These are phyloP conservation scores for Allium sativum DNA, from an alignment of 106 monocot species.

Conservation along the genomic window DNA sequence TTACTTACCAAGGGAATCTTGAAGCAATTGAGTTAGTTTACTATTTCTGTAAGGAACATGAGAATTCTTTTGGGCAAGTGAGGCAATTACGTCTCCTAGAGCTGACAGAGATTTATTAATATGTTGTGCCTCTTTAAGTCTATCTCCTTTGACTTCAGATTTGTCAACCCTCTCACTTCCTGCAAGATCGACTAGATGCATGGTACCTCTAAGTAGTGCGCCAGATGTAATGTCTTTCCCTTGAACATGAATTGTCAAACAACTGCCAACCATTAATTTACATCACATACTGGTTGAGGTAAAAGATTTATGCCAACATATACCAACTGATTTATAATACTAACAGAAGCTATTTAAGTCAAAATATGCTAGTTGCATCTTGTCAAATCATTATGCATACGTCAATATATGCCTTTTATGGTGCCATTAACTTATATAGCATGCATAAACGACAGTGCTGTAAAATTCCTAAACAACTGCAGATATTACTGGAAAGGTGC, in stretches of 20 bases:
- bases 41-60: constrained; percentile 99
- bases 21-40: constrained; percentile 91
- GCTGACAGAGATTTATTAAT: constrained; percentile 98
- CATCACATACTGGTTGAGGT: background rate
- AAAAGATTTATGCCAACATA: background rate
- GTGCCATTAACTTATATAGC: too few species aligned
- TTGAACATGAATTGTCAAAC: constrained; percentile 90
- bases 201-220: constrained; percentile 48
- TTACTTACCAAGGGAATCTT: constrained; percentile 87
- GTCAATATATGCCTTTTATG: background rate
- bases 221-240: constrained; percentile 72
- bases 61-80: constrained; percentile 77
- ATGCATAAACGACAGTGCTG: too few species aligned
- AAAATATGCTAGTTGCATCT: background rate
- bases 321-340: background rate
- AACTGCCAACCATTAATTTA: constrained; percentile 34
- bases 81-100: constrained; percentile 86
- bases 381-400: background rate
- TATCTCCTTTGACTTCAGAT: constrained; percentile 85
- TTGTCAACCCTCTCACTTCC: constrained; percentile 96
- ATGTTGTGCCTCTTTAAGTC: constrained; percentile 86
- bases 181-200: constrained; percentile 96
- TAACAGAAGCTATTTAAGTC: background rate
- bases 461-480: too few species aligned
- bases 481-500: too few species aligned